phyloP scores from a whole-genome alignment of 495 filamentous ascomycete genomes.

The Penicillium samsonianum region DNA sequence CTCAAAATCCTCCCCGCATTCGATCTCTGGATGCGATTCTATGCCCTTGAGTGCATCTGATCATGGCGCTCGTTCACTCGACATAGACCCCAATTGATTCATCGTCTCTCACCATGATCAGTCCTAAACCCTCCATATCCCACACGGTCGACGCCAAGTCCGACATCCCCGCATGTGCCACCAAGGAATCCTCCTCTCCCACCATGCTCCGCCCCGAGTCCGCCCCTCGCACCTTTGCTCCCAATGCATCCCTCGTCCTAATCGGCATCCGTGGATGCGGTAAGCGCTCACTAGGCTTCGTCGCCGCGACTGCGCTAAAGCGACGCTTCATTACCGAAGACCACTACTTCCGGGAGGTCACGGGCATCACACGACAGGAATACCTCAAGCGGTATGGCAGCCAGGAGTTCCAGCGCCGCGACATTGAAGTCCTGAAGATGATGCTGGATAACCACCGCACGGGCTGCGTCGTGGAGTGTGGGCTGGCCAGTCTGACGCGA shows the following conservation, averaged over 20 bases:
- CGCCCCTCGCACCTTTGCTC: constrained; percentile 53
- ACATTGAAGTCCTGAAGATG: constrained; percentile 64
- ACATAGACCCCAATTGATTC: constrained; percentile 4
- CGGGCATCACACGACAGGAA: constrained; percentile 62
- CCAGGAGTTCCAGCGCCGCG: constrained; percentile 64
- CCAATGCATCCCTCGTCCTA: constrained; percentile 72
- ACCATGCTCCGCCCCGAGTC: constrained; percentile 46
- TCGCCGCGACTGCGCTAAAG: constrained; percentile 72
- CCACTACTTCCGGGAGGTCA: constrained; percentile 69
- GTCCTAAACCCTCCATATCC: background rate
- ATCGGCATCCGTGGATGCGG: constrained; percentile 76
- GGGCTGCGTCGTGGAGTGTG: constrained; percentile 73
- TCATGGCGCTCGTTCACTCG: constrained; percentile 9
- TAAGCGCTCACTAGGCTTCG: constrained; percentile 76
- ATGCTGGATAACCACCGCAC: constrained; percentile 65
- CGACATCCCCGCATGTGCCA: constrained; percentile 3
- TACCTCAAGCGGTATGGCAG: constrained; percentile 64
- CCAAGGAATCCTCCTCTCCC: constrained; percentile 5
- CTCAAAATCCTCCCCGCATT: background rate
- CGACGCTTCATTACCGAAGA: constrained; percentile 77
- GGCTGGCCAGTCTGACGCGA: constrained; percentile 58
- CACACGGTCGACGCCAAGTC: background rate
- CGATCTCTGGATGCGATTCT: background rate
- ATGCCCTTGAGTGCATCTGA: constrained; percentile 1
- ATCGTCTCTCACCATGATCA: constrained; percentile 3